Base-by-base conservation (phyloP, 495 filamentous ascomycete genomes). In the Lichina pygmaea region DNA sequence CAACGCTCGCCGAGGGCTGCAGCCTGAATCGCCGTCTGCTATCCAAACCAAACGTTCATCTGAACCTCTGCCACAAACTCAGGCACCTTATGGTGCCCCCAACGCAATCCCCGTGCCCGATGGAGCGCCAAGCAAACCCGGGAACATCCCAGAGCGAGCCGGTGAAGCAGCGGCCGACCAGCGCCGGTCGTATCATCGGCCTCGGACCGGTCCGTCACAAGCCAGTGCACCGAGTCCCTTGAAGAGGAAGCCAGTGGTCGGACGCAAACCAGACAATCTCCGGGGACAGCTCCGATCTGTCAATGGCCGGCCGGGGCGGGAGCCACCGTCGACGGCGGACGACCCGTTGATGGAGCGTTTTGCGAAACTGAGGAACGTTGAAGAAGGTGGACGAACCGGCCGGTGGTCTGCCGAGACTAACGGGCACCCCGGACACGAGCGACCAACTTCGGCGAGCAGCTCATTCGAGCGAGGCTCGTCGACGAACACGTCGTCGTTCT, bases 1-100 rank as follows among this genome's bases (percentile, higher is more conserved):
- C 51, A 82, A 82, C 51, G 51, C 52, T 16, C 63, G 62, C 45
- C 72, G 57, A 33, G 72, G 73, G 8, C 58, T 70, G 5, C 48
- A 51, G 33, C 40, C 33, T 4, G 4, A 42, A 7, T 6, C 24
- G 24, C 24, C 4, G 24, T 24, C 24, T 24, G 24, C 4, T 24
- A 24, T 4, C 24, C 24, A 24, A 24, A 24, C 24, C 24, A 24
- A 24, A 24, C 24, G 24, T 24, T 24, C 24, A 24, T 24, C 24
- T 24, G 24, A 24, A 24, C 24, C 24, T 24, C 4, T 24, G 24
- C 24, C 24, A 24, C 24, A 24, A 24, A 24, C 24, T 24, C 24
- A 24, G 24, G 24, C 24, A 2, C 24, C 24, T 4, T 24, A 24
- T 24, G 24, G 24, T 24, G 24, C 24, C 24, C 24, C 24, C 2